Base-by-base conservation (phyloP, 2,329 filamentous ascomycete genomes). In the Ophiostoma montium region DNA sequence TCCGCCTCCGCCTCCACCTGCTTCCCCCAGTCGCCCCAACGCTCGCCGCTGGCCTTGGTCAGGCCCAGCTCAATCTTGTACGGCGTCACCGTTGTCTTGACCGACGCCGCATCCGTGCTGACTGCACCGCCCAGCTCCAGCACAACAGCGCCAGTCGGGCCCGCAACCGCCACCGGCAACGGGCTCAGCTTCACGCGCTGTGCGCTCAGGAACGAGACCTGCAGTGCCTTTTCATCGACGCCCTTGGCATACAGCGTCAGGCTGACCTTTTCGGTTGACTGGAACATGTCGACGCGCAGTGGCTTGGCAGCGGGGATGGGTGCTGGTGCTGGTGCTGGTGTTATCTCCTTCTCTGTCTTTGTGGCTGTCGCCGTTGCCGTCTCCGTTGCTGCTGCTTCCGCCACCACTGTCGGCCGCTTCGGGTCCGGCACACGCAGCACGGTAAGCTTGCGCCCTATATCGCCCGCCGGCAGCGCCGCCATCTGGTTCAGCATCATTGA, bases 391-490 rank as follows among this genome's bases (percentile, higher is more conserved):
- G 19, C 19, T 8, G 36, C 8, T 12, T 15, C 19, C 12, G n/a
- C 23, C 5, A 42, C 23, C 5, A 31, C 9, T 3, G 39, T 42
- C 3, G 39, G 39, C 15, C 11, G 9, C 21, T 30, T 30, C 15
- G 15, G 30, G 19, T 31, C 27, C 15, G 63, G 62, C 8, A 67
- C 60, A 31, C 60, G 60, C 8, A 51, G 46, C 2, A 67, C 61
- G 1, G 63, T 70, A 31, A 73, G 61, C 60, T 70, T 75, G 23
- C 74, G 64, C 2, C 64, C 69, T 1, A 66, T 59, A 44, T 74
- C 66, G 2, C 69, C 69, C 12, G 56, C 58, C 0, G 69, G 66
- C 21, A 76, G 61, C 44, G 61, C 63, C 41, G 67, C 65, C 63
- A 79, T 59, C 21, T 60, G 59, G 0, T 56, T 60, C 8, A 79